Percentiles rank a stretch among this genome's conserved stretches.
Conservation (phyloP, 495 filamentous ascomycete genomes). For the Podospora conica region DNA sequence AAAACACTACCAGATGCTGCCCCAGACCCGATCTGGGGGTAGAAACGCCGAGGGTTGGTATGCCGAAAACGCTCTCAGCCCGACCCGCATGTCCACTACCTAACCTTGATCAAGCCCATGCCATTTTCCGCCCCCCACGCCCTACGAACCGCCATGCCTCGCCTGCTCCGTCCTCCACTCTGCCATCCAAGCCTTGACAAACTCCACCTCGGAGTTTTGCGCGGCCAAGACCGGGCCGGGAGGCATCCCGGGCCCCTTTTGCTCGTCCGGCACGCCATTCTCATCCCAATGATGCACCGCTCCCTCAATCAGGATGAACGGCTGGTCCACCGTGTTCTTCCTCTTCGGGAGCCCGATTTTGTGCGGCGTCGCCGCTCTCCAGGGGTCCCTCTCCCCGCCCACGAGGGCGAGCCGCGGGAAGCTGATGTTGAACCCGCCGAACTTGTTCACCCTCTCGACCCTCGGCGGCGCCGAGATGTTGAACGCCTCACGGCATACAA, state of each 20-base stretch:
- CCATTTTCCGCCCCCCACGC: too few relatives aligned
- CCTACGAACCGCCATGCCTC: background rate
- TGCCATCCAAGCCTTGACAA: slow-evolving; percentile 61
- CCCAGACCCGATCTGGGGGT: too few relatives aligned
- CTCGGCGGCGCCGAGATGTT: slow-evolving; percentile 54
- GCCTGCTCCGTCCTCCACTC: slow-evolving; percentile 39
- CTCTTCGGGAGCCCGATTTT: slow-evolving; percentile 43
- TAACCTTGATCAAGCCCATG: too few relatives aligned
- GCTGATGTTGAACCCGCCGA: slow-evolving; percentile 60
- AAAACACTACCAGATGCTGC: too few relatives aligned
- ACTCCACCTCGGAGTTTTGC: slow-evolving; percentile 49
- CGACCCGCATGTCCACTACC: too few relatives aligned
- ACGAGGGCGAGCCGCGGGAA: slow-evolving; percentile 61
- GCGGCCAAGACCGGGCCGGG: slow-evolving; percentile 47
- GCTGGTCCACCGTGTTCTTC: slow-evolving; percentile 50
- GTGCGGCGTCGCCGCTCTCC: slow-evolving; percentile 61
- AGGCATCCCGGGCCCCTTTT: slow-evolving; percentile 48
- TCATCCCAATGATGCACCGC: slow-evolving; percentile 69
- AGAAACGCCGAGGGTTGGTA: too few relatives aligned
- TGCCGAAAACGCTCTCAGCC: too few relatives aligned
- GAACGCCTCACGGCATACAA: slow-evolving; percentile 55
- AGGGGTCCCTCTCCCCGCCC: slow-evolving; percentile 64
- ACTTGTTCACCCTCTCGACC: slow-evolving; percentile 55
- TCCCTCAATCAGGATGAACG: slow-evolving; percentile 56
- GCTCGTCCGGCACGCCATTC: slow-evolving; percentile 58